These are phyloP conservation scores for Atkinsonella texensis DNA, from an alignment of 2,329 filamentous ascomycete species.

Conservation along the genomic window DNA sequence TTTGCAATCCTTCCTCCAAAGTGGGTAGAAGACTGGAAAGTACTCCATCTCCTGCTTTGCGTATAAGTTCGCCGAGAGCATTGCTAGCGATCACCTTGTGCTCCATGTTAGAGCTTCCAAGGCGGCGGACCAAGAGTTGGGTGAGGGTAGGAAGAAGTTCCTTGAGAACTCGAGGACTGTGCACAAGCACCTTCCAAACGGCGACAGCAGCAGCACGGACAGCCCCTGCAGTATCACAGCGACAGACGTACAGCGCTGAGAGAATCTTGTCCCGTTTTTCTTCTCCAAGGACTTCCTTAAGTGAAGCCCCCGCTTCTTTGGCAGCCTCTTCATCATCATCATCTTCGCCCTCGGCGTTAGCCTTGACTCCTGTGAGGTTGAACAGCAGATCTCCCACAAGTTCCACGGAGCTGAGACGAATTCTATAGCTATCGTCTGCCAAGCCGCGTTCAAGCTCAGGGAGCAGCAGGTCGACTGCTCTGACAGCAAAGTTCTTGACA, in stretches of 20 bases:
- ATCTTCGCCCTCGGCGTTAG: slow-evolving; percentile 58
- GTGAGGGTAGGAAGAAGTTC: slow-evolving; percentile 91
- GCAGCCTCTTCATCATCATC: slow-evolving; percentile 59
- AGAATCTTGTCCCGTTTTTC: slow-evolving; percentile 95
- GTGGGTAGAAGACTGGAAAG: slow-evolving; percentile 79
- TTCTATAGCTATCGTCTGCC: slow-evolving; percentile 95
- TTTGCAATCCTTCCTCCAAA: slow-evolving; percentile 80
- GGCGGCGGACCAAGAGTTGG: slow-evolving; percentile 83
- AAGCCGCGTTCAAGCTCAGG: slow-evolving; percentile 92
- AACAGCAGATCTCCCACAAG: slow-evolving; percentile 93
- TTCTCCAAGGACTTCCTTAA: slow-evolving; percentile 86
- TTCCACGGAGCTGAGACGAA: slow-evolving; percentile 95
- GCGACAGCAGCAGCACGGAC: slow-evolving; percentile 82
- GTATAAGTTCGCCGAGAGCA: slow-evolving; percentile 88
- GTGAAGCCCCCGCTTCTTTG: slow-evolving; percentile 80
- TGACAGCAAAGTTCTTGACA: slow-evolving; percentile 96
- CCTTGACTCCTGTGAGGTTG: slow-evolving; percentile 90
- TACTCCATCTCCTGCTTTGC: slow-evolving; percentile 91
- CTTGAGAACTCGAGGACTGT: slow-evolving; percentile 82
- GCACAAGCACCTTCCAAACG: slow-evolving; percentile 95
- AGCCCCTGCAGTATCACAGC: slow-evolving; percentile 86
- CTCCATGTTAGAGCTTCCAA: slow-evolving; percentile 94
- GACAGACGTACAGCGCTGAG: slow-evolving; percentile 94
- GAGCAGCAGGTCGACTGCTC: slow-evolving; percentile 84
- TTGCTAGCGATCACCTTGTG: slow-evolving; percentile 98